phyloP scores from a whole-genome alignment of 2,329 filamentous ascomycete species.

The Cordyceps cicadae region DNA sequence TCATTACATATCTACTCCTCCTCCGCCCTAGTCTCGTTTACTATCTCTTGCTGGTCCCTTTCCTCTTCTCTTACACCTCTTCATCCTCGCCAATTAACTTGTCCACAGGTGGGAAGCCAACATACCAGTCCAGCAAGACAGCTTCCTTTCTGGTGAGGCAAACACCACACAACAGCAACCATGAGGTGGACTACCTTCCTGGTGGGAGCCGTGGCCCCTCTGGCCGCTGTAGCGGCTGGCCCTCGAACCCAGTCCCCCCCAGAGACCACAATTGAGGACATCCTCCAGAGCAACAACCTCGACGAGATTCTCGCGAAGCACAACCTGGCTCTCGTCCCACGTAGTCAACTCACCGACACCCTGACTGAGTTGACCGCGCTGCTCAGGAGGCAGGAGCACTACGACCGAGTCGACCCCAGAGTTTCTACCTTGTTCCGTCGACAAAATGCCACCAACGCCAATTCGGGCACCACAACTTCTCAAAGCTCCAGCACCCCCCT shows the following conservation, averaged over 20 bases:
- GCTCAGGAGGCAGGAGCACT: constrained; percentile 25
- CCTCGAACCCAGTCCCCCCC: constrained; percentile 19
- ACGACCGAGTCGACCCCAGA: constrained; percentile 9
- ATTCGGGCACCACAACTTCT: constrained; percentile 13
- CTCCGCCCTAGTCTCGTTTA: constrained; percentile 6
- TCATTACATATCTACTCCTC: constrained; percentile 10
- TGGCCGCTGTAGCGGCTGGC: constrained; percentile 24
- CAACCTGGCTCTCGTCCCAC: constrained; percentile 35
- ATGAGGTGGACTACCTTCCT: constrained; percentile 32
- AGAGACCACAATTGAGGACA: constrained; percentile 32
- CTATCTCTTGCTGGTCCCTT: not conserved
- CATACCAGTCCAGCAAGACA: constrained; percentile 8
- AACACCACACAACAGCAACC: constrained; percentile 12
- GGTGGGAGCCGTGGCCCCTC: constrained; percentile 26
- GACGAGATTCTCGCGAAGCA: constrained; percentile 34
- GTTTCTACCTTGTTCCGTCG: constrained; percentile 2
- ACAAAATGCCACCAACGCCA: constrained; percentile 13
- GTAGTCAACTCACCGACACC: constrained; percentile 37
- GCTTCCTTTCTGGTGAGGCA: constrained; percentile 12
- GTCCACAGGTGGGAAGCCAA: constrained; percentile 10
- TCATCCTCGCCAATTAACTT: constrained; percentile 8
- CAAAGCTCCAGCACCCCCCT: not conserved
- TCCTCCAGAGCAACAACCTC: constrained; percentile 34
- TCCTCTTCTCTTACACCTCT: constrained; percentile 7
- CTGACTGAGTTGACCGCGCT: constrained; percentile 33